Base-by-base conservation (phyloP, 768 basidiomycete species). In the Lactifluus volemus region DNA sequence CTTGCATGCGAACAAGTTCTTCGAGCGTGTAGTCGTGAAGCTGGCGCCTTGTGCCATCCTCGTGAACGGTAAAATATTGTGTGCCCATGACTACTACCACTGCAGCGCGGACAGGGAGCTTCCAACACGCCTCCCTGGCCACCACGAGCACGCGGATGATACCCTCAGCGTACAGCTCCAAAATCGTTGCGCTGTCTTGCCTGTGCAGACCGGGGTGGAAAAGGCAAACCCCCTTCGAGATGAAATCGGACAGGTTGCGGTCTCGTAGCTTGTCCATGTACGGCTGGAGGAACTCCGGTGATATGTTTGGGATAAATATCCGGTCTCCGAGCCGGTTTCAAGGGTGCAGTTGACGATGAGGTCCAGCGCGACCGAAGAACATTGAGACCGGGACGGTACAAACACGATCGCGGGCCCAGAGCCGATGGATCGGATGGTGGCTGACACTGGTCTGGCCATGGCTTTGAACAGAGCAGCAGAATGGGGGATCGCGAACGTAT, bases 1-100 rank as follows among this genome's bases (percentile, higher is more conserved):
- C 84, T 72, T 98, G 95, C 95, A 99, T 98, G 59, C 84, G 85
- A 53, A 89, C 84, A 39, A 99, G 73, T 67, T 98, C 94, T 19
- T 82, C 78, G 41, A 96, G 74, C 0, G 76, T 76, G 71, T 98
- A 98, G 70, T 94, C 92, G 48, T 79, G 79, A 53, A 96, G 70
- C 67, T 88, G 85, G 25, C 88, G 83, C 61, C 86, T 84, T 9
- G 76, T 69, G 14, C 74, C 78, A 56, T 75, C 77, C 41, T 70
- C 72, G 44, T 78, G 75, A 7, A 77, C 66, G 58, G 82, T 76
- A 29, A 85, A 71, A 71, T 91, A 96, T 71, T 99, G 97, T 4
- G 95, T 92, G 17, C 92, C 89, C 87, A 98, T 88, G 49, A 92
- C 86, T 41, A 98, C 77, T 15, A 98, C 95, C 6, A 82, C 82